Evolutionary conservation across 306 rosid species (phyloP), one percentile per base, ranked within the genome.

Genomic region (Fragaria iinumae): DNA sequence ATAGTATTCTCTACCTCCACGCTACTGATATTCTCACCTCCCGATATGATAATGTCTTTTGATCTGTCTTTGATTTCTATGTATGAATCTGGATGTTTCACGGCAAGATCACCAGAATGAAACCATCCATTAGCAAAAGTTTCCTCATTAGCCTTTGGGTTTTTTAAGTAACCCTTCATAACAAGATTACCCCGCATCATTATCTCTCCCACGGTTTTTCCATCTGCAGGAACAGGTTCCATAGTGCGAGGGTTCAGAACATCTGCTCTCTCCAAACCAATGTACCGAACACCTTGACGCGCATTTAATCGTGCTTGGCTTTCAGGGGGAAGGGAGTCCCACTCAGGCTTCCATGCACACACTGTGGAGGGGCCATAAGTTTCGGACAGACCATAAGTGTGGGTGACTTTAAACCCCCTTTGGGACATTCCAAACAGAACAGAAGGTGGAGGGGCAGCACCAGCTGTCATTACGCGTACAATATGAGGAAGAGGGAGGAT

Each of bases 301-400:
- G 98, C 94, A 27, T 94, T 87, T 60, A 90, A 82, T 13, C 84
- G 86, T 17, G 97, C 96, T 80, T 80, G 93, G 70, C 75, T 49
- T 79, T 79, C 92, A 0, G 79, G 86, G 9, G 98, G 92, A 8
- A 90, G 88, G 2, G 86, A 86, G 60, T 90, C 89, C 98, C 97
- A 95, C 57, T 95, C 98, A 11, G 96, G 98, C 77, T 92, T 92
- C 98, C 98, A 92, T 44, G 91, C 92, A 78, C 98, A 95, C 3
- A 95, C 86, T 1, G 93, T 87, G 13, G 98, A 83, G 3, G 98
- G 98, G 49, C 97, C 98, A 63, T 78, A 91, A 69, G 98, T 94
- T 83, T 94, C 97, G 11, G 98, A 91, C 76, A 90, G 88, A 48
- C 98, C 98, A 23, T 93, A 93, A 47, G 98, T 91, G 89, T 94